These are phyloP conservation scores for Athelia sp. DNA, from an alignment of 1,284 basidiomycete species.

Conservation along the genomic window DNA sequence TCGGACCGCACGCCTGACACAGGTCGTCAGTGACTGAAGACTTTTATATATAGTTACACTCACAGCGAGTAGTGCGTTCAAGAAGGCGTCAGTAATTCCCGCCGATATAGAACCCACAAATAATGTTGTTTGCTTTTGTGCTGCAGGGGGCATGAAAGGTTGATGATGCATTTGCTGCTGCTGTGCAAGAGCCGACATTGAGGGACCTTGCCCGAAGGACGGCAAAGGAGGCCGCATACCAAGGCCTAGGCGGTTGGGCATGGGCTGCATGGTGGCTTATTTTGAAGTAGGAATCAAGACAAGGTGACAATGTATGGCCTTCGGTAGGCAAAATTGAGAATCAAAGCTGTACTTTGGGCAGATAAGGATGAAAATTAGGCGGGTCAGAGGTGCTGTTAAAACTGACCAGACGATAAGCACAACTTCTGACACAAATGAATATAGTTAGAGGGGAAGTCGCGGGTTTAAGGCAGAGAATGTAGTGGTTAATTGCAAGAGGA, in stretches of 20 bases:
- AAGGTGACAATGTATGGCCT: too few species aligned
- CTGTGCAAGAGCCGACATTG: conserved; percentile 81
- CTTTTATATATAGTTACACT: conserved; percentile 28
- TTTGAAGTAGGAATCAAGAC: not conserved
- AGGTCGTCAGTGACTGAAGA: too few species aligned
- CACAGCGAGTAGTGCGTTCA: conserved; percentile 77
- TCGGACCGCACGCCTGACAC: conserved; percentile 88
- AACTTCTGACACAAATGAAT: too few species aligned
- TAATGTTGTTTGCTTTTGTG: conserved; percentile 59
- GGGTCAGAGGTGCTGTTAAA: too few species aligned
- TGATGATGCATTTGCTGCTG: conserved; percentile 66
- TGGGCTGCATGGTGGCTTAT: conserved; percentile 52
- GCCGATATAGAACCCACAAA: conserved; percentile 96
- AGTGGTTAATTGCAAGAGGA: too few species aligned
- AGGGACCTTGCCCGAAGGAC: conserved; percentile 81
- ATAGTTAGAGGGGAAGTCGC: too few species aligned
- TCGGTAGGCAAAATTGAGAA: not conserved
- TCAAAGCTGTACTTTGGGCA: too few species aligned
- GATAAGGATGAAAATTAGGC: too few species aligned
- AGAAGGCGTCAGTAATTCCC: conserved; percentile 78
- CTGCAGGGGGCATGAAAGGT: conserved; percentile 56
- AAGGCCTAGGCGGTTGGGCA: conserved; percentile 71
- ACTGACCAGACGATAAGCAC: too few species aligned
- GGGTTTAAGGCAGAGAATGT: too few species aligned
- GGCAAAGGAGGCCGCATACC: conserved; percentile 80